Evolutionary conservation across 208 protist species (phyloP), one percentile per base, ranked within the genome.

Genomic region (Cochliopodium minus): DNA sequence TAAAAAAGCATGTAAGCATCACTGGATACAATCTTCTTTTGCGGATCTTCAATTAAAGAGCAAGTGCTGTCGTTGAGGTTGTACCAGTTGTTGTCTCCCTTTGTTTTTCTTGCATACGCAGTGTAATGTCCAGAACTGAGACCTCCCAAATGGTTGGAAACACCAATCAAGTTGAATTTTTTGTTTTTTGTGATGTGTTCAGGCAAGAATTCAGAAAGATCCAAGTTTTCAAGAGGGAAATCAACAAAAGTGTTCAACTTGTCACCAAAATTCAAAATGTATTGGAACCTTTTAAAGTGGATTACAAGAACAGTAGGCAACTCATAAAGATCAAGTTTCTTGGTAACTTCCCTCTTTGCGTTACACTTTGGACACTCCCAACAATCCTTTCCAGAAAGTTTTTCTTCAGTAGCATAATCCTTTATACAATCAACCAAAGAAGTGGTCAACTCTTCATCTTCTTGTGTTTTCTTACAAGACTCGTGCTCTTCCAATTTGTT

Each of bases 61-160:
- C 20, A 43, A n/a, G n/a, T n/a, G n/a, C n/a, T n/a, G 20, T 55
- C 50, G 32, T 55, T 55, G 20, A 55, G 42, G 20, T 11, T 22
- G 30, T 55, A 55, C 50, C 50, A 55, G 10, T 32, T 42, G 10
- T 23, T 20, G n/a, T 55, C 34, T 22, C 2, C 4, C 13, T 15
- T 15, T 42, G 38, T 55, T 32, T 55, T 55, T n/a, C n/a, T 30
- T 45, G 60, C 73, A 53, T 84, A 71, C 5, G 80, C 69, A 15
- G 85, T 91, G 52, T 91, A 91, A 57, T 91, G 85, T 13, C 85
- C 85, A 9, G 83, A 83, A 54, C 82, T 67, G 59, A 85, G 77
- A 60, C 82, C 81, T 20, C 85, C 85, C 51, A 76, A 65, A 53
- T 91, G 85, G 64, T 91, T 87, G 4, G 85, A 72, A 48, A 91